These are phyloP conservation scores for Aegilops bicornis DNA, from an alignment of 176 grass and related monocot genomes.

Conservation along the genomic window DNA sequence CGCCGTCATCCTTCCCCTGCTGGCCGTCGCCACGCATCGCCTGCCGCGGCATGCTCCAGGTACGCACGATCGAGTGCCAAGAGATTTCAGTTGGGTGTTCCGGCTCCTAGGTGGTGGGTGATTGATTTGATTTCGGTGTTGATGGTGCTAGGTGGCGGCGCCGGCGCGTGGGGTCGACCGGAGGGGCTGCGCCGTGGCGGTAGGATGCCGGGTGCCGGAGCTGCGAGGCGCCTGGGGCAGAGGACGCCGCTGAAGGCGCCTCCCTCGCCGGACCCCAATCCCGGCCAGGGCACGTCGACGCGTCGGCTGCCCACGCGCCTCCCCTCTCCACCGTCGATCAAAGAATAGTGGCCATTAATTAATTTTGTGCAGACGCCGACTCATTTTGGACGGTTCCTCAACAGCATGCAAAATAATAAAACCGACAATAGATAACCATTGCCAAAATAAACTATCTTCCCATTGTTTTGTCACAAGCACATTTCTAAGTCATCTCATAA, in stretches of 20 bases:
- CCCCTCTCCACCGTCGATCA: neutral
- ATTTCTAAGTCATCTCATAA: no score
- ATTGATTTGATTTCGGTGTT: neutral
- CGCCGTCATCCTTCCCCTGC: neutral
- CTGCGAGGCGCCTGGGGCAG: neutral
- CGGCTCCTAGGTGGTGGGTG: no score
- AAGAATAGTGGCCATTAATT: neutral
- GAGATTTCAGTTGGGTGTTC: neutral
- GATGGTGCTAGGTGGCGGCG: neutral
- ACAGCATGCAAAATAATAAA: neutral
- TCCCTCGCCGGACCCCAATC: neutral
- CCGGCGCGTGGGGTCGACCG: neutral
- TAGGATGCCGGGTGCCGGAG: neutral
- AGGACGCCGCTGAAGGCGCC: neutral
- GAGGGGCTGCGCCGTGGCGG: no score
- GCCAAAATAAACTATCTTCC: no score
- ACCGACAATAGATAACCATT: neutral
- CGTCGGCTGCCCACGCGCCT: neutral
- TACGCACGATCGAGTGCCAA: neutral
- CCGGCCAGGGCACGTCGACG: neutral
- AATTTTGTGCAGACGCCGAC: conserved; percentile 8
- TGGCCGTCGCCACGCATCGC: neutral
- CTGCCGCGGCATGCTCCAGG: neutral
- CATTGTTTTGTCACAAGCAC: no score
- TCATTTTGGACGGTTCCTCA: neutral